These are phyloP conservation scores for Sarcodon sp. DNA, from an alignment of 768 basidiomycete genomes.

Conservation along the genomic window DNA sequence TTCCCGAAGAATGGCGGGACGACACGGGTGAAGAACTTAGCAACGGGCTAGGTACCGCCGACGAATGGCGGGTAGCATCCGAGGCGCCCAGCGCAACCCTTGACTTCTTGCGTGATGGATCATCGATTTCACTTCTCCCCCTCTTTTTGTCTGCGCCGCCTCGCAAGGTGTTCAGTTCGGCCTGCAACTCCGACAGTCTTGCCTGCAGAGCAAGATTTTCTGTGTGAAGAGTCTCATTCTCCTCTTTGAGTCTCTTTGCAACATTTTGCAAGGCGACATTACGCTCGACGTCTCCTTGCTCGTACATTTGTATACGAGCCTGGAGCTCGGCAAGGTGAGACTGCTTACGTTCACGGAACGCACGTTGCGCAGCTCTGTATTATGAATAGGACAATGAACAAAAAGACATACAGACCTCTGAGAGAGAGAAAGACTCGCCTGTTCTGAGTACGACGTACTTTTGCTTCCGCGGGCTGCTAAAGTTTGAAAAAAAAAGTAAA, in stretches of 20 bases:
- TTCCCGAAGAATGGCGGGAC: slow-evolving; percentile 30
- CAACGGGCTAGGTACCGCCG: background rate
- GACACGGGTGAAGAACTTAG: slow-evolving; percentile 12
- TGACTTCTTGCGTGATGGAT: slow-evolving; percentile 24
- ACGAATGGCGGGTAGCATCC: slow-evolving; percentile 6
- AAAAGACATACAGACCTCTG: background rate
- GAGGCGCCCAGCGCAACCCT: slow-evolving; percentile 15
- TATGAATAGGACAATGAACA: background rate
- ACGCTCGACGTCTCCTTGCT: slow-evolving; percentile 84
- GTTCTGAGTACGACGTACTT: slow-evolving; percentile 67
- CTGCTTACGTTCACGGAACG: slow-evolving; percentile 84
- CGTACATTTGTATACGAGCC: slow-evolving; percentile 72
- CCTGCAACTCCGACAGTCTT: slow-evolving; percentile 18
- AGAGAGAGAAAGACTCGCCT: slow-evolving; percentile 22
- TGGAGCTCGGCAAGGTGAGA: slow-evolving; percentile 81
- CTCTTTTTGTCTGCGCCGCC: slow-evolving; percentile 36
- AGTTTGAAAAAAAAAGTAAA: too few relatives aligned
- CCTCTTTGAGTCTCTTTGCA: slow-evolving; percentile 77
- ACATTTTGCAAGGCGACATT: slow-evolving; percentile 75
- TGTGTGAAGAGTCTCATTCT: slow-evolving; percentile 61
- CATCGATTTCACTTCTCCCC: slow-evolving; percentile 32
- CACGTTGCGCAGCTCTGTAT: slow-evolving; percentile 72
- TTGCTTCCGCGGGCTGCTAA: slow-evolving; percentile 27
- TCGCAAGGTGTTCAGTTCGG: slow-evolving; percentile 7
- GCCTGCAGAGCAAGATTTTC: slow-evolving; percentile 53